Conservation (phyloP, 2,329 filamentous ascomycete species). For the Phyllosticta capitalensis region DNA sequence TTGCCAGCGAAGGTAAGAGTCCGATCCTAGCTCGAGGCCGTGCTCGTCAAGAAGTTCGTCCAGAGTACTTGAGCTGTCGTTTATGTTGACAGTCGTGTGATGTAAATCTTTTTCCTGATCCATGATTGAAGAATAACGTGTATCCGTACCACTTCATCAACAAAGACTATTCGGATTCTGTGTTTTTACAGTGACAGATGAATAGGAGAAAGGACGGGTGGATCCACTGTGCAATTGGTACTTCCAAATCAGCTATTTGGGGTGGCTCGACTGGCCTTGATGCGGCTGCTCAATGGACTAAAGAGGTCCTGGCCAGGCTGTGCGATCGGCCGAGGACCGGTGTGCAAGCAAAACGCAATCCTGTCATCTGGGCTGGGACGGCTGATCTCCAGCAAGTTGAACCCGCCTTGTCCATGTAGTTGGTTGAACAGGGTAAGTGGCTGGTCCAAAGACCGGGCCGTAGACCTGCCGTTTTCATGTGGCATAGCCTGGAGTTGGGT, state of each 20-base stretch:
- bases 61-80: not conserved
- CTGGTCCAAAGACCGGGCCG: not conserved
- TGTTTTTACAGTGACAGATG: not conserved
- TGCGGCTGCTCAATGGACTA: not conserved
- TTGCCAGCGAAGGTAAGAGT: conserved; percentile 1
- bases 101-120: not conserved
- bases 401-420: not conserved
- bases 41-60: not conserved
- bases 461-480: not conserved
- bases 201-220: not conserved
- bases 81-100: not conserved
- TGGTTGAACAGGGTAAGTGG: not conserved
- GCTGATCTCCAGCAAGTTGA: not conserved
- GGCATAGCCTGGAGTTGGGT: not conserved
- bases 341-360: not conserved
- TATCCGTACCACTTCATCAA: not conserved
- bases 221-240: not conserved
- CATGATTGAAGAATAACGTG: not conserved
- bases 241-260: not conserved
- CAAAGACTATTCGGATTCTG: not conserved
- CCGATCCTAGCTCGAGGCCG: not conserved
- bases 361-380: not conserved
- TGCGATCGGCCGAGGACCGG: not conserved
- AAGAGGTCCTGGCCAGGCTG: not conserved
- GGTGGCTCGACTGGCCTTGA: not conserved